Conservation (phyloP, 228 moss, liverwort and hornwort genomes). For the Sphagnum fallax region DNA sequence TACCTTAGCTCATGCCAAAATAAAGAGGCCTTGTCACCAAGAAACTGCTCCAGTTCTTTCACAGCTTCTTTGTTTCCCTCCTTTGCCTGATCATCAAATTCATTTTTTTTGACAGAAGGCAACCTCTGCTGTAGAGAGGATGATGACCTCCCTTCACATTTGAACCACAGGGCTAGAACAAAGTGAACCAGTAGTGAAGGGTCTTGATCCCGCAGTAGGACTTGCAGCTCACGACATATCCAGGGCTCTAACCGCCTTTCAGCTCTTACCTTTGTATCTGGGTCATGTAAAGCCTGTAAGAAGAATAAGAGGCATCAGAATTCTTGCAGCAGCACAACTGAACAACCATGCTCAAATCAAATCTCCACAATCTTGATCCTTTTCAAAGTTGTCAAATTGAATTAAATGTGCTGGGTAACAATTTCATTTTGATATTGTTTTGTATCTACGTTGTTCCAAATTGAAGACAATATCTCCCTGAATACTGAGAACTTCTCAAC, state of each 20-base stretch:
- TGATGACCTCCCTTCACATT: slow-evolving; percentile 8
- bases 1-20: slow-evolving; percentile 63
- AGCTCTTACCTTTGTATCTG: slow-evolving; percentile 32
- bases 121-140: slow-evolving; percentile 2
- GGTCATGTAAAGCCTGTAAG: slow-evolving; percentile 5
- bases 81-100: slow-evolving; percentile 7
- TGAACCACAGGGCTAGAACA: slow-evolving; percentile 34
- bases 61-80: slow-evolving; percentile 14
- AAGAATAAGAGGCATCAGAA: not conserved
- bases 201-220: slow-evolving; percentile 29
- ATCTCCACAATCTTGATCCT: too few species aligned
- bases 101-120: slow-evolving; percentile 4
- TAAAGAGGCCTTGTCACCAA: slow-evolving; percentile 34
- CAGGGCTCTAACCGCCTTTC: slow-evolving; percentile 47
- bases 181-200: slow-evolving; percentile 26
- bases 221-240: slow-evolving; percentile 44
- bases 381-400: too few species aligned
- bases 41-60: slow-evolving; percentile 33
- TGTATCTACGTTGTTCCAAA: too few species aligned
- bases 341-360: too few species aligned
- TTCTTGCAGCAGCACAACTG: too few species aligned
- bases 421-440: too few species aligned
- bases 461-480: too few species aligned
- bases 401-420: too few species aligned
- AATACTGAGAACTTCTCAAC: too few species aligned